phyloP scores from a whole-genome alignment of 2,329 filamentous ascomycete genomes.

The Fusarium sp. region DNA sequence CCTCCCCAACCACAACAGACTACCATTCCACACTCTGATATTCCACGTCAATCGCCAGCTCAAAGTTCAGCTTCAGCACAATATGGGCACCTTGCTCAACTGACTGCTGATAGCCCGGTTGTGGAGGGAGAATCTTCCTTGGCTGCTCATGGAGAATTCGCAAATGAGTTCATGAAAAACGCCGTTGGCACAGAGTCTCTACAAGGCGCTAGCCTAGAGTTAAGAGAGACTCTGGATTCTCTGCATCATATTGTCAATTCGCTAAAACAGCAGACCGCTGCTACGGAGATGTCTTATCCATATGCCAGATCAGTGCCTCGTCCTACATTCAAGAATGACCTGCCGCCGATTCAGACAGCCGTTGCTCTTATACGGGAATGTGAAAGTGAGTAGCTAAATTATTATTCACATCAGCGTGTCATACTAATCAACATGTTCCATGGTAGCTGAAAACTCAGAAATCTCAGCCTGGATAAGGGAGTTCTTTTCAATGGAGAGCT shows the following conservation, averaged over 20 bases:
- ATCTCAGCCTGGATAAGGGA: slow-evolving; percentile 47
- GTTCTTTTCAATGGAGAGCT: slow-evolving; percentile 47
- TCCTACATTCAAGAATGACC: slow-evolving; percentile 34
- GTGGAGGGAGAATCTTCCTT: slow-evolving; percentile 60
- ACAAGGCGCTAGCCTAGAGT: slow-evolving; percentile 47
- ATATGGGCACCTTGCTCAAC: slow-evolving; percentile 32
- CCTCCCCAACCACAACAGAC: slow-evolving; percentile 18
- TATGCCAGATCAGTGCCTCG: slow-evolving; percentile 38
- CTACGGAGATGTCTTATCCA: slow-evolving; percentile 43
- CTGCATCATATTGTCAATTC: slow-evolving; percentile 47
- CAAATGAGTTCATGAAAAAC: slow-evolving; percentile 58
- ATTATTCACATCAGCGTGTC: neutral
- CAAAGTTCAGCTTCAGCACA: slow-evolving; percentile 33
- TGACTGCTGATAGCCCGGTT: slow-evolving; percentile 46
- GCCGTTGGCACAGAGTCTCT: slow-evolving; percentile 49
- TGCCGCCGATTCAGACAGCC: slow-evolving; percentile 43
- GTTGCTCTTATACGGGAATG: slow-evolving; percentile 38
- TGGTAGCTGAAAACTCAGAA: slow-evolving; percentile 39
- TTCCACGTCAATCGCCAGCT: slow-evolving; percentile 22
- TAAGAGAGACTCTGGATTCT: slow-evolving; percentile 52
- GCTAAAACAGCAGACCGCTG: slow-evolving; percentile 43
- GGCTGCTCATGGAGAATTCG: slow-evolving; percentile 60
- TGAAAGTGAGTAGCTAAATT: slow-evolving; percentile 29
- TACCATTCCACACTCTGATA: slow-evolving; percentile 30
- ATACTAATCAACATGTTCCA: neutral